Evolutionary conservation across 2,329 filamentous ascomycete species (phyloP).

Genomic region (Cladosporium sp.): DNA sequence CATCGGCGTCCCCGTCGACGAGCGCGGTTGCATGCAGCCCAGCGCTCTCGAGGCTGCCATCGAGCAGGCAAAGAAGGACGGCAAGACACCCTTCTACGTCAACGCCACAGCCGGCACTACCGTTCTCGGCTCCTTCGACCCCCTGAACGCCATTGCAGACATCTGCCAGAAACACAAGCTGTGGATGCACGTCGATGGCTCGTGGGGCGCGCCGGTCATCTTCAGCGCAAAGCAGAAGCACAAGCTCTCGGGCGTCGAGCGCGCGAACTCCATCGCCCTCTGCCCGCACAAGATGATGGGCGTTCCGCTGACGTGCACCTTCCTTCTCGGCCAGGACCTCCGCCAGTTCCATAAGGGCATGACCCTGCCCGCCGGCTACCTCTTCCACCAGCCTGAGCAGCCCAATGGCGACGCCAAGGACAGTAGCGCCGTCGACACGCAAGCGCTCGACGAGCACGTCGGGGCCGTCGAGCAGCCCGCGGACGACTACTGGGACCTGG

Average conservation of each 20-base stretch:
- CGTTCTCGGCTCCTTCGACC: conserved; percentile 83
- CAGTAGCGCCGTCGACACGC: conserved; percentile 31
- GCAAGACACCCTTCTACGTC: conserved; percentile 83
- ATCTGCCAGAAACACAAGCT: conserved; percentile 67
- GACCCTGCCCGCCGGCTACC: conserved; percentile 77
- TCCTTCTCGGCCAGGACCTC: conserved; percentile 73
- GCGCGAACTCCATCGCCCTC: conserved; percentile 75
- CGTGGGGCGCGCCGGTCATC: conserved; percentile 79
- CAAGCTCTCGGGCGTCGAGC: conserved; percentile 64
- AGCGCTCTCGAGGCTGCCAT: conserved; percentile 59
- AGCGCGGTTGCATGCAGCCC: conserved; percentile 63
- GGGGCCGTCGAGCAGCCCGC: conserved; percentile 22
- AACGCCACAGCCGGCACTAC: conserved; percentile 95
- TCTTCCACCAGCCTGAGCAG: conserved; percentile 40
- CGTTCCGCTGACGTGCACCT: conserved; percentile 83
- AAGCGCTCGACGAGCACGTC: conserved; percentile 24
- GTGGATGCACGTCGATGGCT: conserved; percentile 91
- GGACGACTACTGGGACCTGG: conserved; percentile 74
- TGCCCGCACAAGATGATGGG: conserved; percentile 98
- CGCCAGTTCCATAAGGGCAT: conserved; percentile 74
- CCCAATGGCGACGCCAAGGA: conserved; percentile 2
- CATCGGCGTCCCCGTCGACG: conserved; percentile 67
- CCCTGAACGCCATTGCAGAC: conserved; percentile 61
- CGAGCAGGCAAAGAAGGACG: conserved; percentile 54
- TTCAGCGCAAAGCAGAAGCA: conserved; percentile 61